phyloP scores from a whole-genome alignment of 208 protist genomes.

The Acanthamoeba polyphaga region DNA sequence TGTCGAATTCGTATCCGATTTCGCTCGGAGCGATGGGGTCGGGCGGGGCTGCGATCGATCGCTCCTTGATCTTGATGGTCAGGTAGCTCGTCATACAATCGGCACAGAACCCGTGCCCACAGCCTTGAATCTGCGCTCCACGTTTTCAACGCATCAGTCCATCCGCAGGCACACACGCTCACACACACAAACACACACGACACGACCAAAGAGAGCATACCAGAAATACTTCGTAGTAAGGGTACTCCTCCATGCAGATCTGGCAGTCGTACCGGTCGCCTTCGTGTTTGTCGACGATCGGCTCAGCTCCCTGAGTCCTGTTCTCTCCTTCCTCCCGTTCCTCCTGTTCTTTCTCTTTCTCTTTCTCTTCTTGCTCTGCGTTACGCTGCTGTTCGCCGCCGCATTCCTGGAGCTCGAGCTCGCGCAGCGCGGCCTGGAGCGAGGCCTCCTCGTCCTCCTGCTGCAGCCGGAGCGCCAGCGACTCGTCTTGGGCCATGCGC shows the following conservation, averaged over 20 bases:
- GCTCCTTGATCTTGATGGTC: slow-evolving; percentile 11
- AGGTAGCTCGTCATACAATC: slow-evolving; percentile 36
- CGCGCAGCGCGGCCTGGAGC: not conserved
- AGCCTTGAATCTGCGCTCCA: not conserved
- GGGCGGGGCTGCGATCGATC: not conserved
- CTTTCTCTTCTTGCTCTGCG: no score
- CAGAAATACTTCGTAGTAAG: not conserved
- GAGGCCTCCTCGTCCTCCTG: not conserved
- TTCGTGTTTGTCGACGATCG: not conserved
- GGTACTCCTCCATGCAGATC: slow-evolving; percentile 1
- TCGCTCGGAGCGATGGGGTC: not conserved
- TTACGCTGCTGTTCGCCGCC: no score
- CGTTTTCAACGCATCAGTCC: no score
- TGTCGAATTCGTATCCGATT: not conserved
- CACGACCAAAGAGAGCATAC: not conserved
- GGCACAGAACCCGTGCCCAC: slow-evolving; percentile 8
- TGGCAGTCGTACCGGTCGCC: not conserved
- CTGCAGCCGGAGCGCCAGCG: not conserved
- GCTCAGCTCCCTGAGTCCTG: not conserved
- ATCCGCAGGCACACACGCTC: no score
- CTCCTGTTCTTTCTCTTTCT: not conserved
- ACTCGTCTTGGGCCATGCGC: slow-evolving; percentile 4
- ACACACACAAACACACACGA: no score
- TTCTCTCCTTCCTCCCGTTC: not conserved
- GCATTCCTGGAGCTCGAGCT: not conserved